Evolutionary conservation across 2,329 filamentous ascomycete genomes (phyloP), one percentile per base, ranked within the genome.

Genomic region (Cytospora mali): DNA sequence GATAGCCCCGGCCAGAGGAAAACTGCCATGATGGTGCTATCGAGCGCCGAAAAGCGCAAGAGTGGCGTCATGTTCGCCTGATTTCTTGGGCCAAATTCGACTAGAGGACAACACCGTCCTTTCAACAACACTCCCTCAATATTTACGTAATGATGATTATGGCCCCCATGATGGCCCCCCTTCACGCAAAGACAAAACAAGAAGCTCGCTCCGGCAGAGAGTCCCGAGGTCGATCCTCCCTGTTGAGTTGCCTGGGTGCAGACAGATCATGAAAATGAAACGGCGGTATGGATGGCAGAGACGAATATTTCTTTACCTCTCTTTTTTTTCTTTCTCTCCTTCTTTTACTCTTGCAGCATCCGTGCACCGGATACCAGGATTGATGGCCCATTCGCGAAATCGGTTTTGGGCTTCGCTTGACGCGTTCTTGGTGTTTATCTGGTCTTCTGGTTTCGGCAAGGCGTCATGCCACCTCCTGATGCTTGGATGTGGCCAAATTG

Each of bases 21-120:
- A 81, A 90, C 90, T 69, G 90, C 92, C 59, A 89, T 93, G 82
- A 86, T 97, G 73, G 90, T 97, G 68, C 84, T 97, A 68, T 93
- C 91, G 68, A 93, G 88, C 75, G 90, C 88, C 66, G 93, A 96
- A 81, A 97, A 96, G 86, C 90, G 93, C 76, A 96, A 92, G 83
- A 89, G 85, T 76, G 72, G 75, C 68, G 54, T 71, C 67, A 57
- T 55, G 11, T n/a, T 66, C 39, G 60, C 62, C 42, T 66, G 55
- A 60, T 31, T 18, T 9, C 10, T 18, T 9, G 29, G 3, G n/a
- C n/a, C 31, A 27, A 49, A 54, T 16, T 25, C 14, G 51, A 49
- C 42, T 33, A 3, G 50, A 54, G 21, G 16, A 31, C 10, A 27
- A 11, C 28, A 14, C 27, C 51, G 28, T 60, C 56, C 48, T 25